Evolutionary conservation across 805 yeast genomes (phyloP), one percentile per base, ranked within the genome.

Genomic region (Candida verbasci): DNA sequence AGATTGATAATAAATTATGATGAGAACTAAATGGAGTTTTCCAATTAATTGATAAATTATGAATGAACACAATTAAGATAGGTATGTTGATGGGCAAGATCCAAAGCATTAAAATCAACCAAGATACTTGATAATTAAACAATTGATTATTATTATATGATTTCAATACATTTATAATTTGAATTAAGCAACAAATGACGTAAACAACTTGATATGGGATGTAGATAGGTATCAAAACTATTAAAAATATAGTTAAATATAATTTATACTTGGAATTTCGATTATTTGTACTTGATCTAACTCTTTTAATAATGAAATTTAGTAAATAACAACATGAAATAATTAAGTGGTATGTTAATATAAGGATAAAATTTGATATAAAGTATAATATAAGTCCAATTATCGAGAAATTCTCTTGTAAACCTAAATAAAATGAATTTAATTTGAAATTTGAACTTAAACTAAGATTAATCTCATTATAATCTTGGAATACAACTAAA

Each of bases 191-290:
- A 30, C 82, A 70, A 6, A 84, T 69, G 6, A 78, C 62, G 48
- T 72, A 86, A 1, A 86, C 89, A 52, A 87, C 72, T 53, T 88
- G 96, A 51, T 80, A 88, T 0, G 96, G 96, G 10, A 86, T 60
- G 50, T 80, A 83, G 17, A 81, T 58, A 21, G 79, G 63, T 3
- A 83, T 81, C 31, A 52, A 27, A 15, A 70, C 41, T 2, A 41
- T 17, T 11, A 40, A 22, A 10, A 40, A 10, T n/a, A 29, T 30
- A 29, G 36, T 39, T 17, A 37, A 38, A 41, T 21, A 16, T 34
- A 35, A 14, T 20, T 44, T 52, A 35, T 28, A 56, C 46, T 5
- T 38, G 37, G 17, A 45, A 38, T 35, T 17, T 21, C 26, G 9
- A 7, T 5, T n/a, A 4, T 21, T 20, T 21, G 7, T 12, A 9